A percentile compares a stretch with the other conserved stretches of the same genome.
phyloP scores from a whole-genome alignment of 108 stramenopile genomes.

The Skeletonema tropicum region DNA sequence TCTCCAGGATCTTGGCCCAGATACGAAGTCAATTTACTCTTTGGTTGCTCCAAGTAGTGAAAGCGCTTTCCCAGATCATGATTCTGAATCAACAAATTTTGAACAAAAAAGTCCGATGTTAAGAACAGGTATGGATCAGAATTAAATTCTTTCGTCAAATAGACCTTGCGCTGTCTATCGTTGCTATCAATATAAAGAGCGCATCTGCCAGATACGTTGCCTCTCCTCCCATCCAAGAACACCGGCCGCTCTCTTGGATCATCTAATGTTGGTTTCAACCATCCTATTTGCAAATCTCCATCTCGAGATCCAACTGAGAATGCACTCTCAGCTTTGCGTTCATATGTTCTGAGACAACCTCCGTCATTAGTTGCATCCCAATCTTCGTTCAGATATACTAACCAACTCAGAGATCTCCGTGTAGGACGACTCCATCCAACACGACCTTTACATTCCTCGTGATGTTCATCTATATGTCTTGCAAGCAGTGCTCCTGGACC shows the following conservation, averaged over 20 bases:
- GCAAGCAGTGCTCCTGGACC: constrained; percentile 66
- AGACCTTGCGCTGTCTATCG: constrained; percentile 17
- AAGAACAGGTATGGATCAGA: constrained; percentile 63
- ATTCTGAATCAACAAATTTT: constrained; percentile 21
- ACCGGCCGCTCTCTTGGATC: constrained; percentile 64
- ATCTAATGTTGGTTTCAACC: constrained; percentile 43
- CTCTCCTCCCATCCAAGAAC: constrained; percentile 58
- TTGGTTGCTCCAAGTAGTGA: constrained; percentile 55
- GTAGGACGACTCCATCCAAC: constrained; percentile 61
- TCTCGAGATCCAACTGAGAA: constrained; percentile 24
- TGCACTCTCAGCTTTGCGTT: constrained; percentile 29
- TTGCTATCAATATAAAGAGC: constrained; percentile 51
- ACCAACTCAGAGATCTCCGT: constrained; percentile 63
- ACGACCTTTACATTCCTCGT: constrained; percentile 71
- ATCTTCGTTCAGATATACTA: constrained; percentile 73
- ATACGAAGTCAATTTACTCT: constrained; percentile 32
- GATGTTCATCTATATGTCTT: constrained; percentile 75
- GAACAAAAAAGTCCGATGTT: constrained; percentile 31
- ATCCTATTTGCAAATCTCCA: constrained; percentile 76
- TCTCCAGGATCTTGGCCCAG: constrained; percentile 17
- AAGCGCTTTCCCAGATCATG: constrained; percentile 39
- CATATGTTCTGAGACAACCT: constrained; percentile 56
- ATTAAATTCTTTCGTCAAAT: constrained; percentile 55
- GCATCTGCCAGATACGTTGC: constrained; percentile 49
- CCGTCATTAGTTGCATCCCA: constrained; percentile 55